These are phyloP conservation scores for Syzygium aqueum DNA, from an alignment of 345 rosid species.

Conservation along the genomic window DNA sequence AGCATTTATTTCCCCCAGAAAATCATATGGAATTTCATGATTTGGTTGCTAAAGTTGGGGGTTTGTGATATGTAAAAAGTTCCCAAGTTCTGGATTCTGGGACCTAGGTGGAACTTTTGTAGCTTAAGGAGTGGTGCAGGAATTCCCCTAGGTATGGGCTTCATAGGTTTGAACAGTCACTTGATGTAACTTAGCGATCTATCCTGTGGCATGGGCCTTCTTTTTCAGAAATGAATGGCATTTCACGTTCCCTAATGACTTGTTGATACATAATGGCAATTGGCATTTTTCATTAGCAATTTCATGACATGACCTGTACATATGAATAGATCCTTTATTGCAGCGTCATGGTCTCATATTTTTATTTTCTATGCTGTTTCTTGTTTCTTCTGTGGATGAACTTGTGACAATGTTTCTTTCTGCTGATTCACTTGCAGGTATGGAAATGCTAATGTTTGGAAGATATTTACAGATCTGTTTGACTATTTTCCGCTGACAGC, in stretches of 20 bases:
- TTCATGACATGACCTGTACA: neutral
- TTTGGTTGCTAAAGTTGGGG: neutral
- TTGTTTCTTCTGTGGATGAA: neutral
- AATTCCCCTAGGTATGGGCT: neutral
- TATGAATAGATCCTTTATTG: neutral
- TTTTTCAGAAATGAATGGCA: neutral
- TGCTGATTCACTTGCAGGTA: slow-evolving; percentile 48
- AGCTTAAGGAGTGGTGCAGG: neutral
- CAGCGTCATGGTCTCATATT: neutral
- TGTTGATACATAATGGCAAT: neutral
- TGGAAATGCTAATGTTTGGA: slow-evolving; percentile 99
- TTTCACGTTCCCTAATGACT: neutral
- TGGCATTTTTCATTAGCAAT: neutral
- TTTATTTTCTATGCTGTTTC: neutral
- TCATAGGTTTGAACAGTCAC: neutral
- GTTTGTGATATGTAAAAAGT: neutral
- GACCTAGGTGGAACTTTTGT: neutral
- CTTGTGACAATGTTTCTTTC: neutral
- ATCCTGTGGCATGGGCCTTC: neutral
- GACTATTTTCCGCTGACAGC: slow-evolving; percentile 98
- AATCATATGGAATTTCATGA: neutral
- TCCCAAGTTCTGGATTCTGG: neutral
- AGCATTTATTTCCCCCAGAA: neutral
- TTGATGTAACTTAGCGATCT: neutral
- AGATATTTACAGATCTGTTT: slow-evolving; percentile 92